These are phyloP conservation scores for Ophiostoma ips DNA, from an alignment of 2,329 filamentous ascomycete species.

Conservation along the genomic window DNA sequence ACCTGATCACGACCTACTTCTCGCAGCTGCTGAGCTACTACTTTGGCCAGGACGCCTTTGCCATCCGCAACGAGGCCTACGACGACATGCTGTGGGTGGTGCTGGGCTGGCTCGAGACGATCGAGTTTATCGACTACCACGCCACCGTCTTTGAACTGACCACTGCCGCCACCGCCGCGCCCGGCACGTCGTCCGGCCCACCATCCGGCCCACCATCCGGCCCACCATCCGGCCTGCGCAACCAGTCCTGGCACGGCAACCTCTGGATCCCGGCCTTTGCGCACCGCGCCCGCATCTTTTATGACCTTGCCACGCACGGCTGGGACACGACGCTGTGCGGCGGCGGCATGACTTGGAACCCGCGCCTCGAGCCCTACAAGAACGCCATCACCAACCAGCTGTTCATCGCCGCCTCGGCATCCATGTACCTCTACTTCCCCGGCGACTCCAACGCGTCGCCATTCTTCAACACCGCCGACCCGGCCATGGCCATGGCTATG, in stretches of 20 bases:
- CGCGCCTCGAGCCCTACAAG: constrained; percentile 56
- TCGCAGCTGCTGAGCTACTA: constrained; percentile 65
- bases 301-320: constrained; percentile 61
- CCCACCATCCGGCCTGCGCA: constrained; percentile 19
- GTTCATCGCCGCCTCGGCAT: constrained; percentile 69
- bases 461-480: constrained; percentile 29
- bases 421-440: constrained; percentile 83
- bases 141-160: constrained; percentile 44
- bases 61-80: constrained; percentile 61
- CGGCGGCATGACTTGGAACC: constrained; percentile 88
- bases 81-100: constrained; percentile 96
- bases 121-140: constrained; percentile 64
- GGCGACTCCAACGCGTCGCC: constrained; percentile 63
- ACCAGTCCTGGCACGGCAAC: constrained; percentile 57
- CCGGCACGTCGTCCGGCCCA: not conserved
- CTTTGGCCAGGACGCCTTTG: constrained; percentile 70
- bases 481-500: not conserved
- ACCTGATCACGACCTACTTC: constrained; percentile 74
- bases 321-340: constrained; percentile 73
- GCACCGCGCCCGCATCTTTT: constrained; percentile 73
- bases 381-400: constrained; percentile 94
- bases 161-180: not conserved
- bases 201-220: not conserved
- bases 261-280: constrained; percentile 66
- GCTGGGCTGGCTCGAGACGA: constrained; percentile 73